These are phyloP conservation scores for Botrytis medusae DNA, from an alignment of 2,329 filamentous ascomycete species.

Conservation along the genomic window DNA sequence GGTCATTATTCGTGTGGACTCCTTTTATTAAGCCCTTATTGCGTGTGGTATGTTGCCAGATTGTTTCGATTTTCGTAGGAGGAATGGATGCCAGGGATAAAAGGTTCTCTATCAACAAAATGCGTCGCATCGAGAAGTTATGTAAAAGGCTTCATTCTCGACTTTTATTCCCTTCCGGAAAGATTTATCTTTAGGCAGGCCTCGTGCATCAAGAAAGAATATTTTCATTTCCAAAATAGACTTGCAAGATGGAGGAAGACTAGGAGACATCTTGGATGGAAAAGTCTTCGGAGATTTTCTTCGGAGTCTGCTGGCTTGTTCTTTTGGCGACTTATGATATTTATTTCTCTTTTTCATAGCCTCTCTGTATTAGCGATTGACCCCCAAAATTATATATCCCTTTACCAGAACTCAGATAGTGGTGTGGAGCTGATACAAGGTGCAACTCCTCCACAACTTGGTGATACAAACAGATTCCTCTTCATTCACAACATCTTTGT, in stretches of 20 bases:
- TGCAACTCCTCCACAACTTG: background rate
- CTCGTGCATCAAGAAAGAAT: background rate
- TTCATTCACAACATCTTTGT: background rate
- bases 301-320: background rate
- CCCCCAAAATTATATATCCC: background rate
- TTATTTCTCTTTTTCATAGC: background rate
- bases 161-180: background rate
- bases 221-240: background rate
- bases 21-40: background rate
- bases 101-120: background rate
- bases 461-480: background rate
- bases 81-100: background rate
- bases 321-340: background rate
- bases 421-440: background rate
- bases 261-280: background rate
- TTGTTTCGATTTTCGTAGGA: background rate
- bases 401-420: background rate
- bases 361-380: background rate
- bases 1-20: background rate
- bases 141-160: background rate
- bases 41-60: background rate
- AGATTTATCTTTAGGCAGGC: background rate
- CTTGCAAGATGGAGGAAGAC: background rate
- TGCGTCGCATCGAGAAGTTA: no score
- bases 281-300: background rate